These are phyloP conservation scores for Nitzschia sp. DNA, from an alignment of 108 stramenopile species.

Conservation along the genomic window DNA sequence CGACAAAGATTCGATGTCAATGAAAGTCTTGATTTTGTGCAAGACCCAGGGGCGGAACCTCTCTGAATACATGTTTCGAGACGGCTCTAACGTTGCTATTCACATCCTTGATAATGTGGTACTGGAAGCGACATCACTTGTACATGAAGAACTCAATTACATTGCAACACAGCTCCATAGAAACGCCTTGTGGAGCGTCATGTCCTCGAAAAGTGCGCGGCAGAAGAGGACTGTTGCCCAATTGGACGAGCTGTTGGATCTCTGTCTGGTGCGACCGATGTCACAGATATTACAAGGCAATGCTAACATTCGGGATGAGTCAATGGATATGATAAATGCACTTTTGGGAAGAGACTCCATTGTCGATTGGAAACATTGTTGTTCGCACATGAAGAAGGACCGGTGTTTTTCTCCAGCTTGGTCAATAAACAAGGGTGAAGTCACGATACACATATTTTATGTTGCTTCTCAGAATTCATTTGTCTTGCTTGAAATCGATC, in stretches of 20 bases:
- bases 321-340: constrained; percentile 10
- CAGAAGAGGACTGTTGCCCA: constrained; percentile 1
- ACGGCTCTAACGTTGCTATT: constrained; percentile 38
- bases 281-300: constrained; percentile 8
- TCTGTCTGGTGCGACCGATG: constrained; percentile 13
- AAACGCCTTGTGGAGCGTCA: constrained; percentile 34
- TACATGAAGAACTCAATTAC: constrained; percentile 24
- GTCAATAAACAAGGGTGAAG: constrained; percentile 11
- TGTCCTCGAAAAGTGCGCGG: constrained; percentile 13
- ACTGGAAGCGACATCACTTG: constrained; percentile 30
- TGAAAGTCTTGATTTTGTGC: constrained; percentile 40
- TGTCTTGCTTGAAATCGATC: constrained; percentile 20
- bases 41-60: constrained; percentile 42
- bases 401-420: constrained; percentile 34
- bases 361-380: constrained; percentile 35
- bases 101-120: constrained; percentile 45
- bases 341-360: constrained; percentile 25
- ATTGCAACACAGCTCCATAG: constrained; percentile 29
- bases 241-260: constrained; percentile 17
- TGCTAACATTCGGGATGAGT: background rate
- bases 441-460: constrained; percentile 23
- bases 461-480: constrained; percentile 23
- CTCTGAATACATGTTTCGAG: constrained; percentile 43
- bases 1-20: constrained; percentile 5
- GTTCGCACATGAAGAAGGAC: constrained; percentile 32